Evolutionary conservation across 2,329 filamentous ascomycete species (phyloP).

Genomic region (Xenosphaeropsis pyriputrescens): DNA sequence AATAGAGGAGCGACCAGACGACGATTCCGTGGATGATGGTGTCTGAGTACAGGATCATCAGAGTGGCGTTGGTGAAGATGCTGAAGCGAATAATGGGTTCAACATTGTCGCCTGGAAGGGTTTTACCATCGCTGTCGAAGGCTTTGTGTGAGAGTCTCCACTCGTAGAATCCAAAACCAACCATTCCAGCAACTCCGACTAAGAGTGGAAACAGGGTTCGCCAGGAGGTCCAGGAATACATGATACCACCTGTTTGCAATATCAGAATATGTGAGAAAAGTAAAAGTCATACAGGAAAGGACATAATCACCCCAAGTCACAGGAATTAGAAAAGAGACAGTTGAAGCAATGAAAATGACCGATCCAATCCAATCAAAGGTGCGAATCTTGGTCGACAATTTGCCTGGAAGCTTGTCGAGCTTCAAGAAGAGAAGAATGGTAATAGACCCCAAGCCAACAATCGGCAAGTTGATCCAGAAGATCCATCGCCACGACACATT

Average conservation of each 20-base stretch:
- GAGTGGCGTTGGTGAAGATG: slow-evolving; percentile 22
- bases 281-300: too few species aligned
- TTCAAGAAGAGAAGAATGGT: neutral
- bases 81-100: slow-evolving; percentile 21
- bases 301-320: slow-evolving; percentile 43
- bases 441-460: neutral
- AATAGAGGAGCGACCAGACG: slow-evolving; percentile 26
- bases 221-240: slow-evolving; percentile 46
- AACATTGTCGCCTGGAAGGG: too few species aligned
- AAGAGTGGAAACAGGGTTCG: slow-evolving; percentile 42
- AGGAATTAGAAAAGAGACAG: slow-evolving; percentile 40
- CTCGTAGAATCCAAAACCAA: slow-evolving; percentile 31
- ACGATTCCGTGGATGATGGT: too few species aligned
- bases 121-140: too few species aligned
- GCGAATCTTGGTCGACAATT: neutral
- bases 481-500: slow-evolving; percentile 10
- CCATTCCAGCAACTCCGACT: slow-evolving; percentile 31
- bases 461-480: slow-evolving; percentile 6
- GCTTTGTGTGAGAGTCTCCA: too few species aligned
- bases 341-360: slow-evolving; percentile 41
- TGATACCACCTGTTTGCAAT: too few species aligned
- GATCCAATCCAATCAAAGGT: slow-evolving; percentile 44
- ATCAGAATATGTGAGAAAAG: too few species aligned
- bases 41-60: too few species aligned
- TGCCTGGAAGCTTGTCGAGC: neutral